These are phyloP conservation scores for Begonia masoniana DNA, from an alignment of 306 rosid genomes.

Conservation along the genomic window DNA sequence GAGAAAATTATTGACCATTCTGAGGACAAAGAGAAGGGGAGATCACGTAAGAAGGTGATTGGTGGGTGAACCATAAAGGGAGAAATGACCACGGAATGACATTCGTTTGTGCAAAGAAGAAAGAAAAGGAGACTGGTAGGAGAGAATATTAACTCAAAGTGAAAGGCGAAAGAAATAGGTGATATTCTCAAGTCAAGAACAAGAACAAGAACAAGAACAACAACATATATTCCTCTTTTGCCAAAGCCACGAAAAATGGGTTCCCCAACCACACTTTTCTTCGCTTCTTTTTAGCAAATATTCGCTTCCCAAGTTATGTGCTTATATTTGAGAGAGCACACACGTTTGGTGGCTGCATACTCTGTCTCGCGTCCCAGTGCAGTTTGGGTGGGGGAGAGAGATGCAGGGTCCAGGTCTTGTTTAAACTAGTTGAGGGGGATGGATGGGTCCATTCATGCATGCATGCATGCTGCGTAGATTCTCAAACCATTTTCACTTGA, in stretches of 20 bases:
- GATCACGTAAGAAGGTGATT: slow-evolving; percentile 19
- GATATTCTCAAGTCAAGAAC: slow-evolving; percentile 87
- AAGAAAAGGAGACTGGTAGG: neutral
- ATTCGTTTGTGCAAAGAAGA: slow-evolving; percentile 38
- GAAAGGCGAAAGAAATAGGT: slow-evolving; percentile 33
- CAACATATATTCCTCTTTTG: slow-evolving; percentile 41
- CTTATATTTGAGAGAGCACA: no score
- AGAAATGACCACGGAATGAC: slow-evolving; percentile 98
- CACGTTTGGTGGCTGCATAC: no score
- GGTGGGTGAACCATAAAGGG: slow-evolving; percentile 39
- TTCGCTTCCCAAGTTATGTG: no score
- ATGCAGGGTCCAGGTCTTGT: no score
- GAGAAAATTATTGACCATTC: no score
- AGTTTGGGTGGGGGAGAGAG: no score
- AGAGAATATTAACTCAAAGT: slow-evolving; percentile 60
- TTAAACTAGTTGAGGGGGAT: no score
- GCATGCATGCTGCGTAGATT: no score
- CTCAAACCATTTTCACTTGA: no score
- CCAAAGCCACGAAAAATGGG: slow-evolving; percentile 89
- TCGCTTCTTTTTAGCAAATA: no score
- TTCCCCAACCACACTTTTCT: slow-evolving; percentile 18
- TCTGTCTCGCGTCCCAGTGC: no score
- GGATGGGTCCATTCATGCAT: no score
- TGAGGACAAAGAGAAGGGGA: neutral
- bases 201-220: slow-evolving; percentile 41